phyloP scores from a whole-genome alignment of 1,284 basidiomycete species.

The Crepidotus sp. region DNA sequence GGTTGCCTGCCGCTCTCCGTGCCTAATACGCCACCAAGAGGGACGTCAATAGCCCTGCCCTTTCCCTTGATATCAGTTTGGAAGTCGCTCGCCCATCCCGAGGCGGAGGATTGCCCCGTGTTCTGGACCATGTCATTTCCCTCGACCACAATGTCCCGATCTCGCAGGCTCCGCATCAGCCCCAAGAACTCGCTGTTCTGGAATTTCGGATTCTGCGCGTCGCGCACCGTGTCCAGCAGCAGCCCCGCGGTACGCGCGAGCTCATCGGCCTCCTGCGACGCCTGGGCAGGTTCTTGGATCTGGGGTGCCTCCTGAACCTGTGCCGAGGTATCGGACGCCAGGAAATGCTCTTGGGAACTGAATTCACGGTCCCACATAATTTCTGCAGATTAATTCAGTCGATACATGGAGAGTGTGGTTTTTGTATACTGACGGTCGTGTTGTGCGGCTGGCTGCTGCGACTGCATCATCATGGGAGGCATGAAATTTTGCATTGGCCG shows the following conservation, averaged over 20 bases:
- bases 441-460: constrained; percentile 20
- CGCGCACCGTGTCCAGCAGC: constrained; percentile 60
- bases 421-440: constrained; percentile 27
- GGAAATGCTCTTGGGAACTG: constrained; percentile 41
- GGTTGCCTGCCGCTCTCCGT: neutral
- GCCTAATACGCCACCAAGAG: neutral
- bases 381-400: constrained; percentile 24
- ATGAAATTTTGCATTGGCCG: constrained; percentile 30
- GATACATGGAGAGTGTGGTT: constrained; percentile 6
- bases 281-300: constrained; percentile 22
- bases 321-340: constrained; percentile 11
- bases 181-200: constrained; percentile 81
- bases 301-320: constrained; percentile 22
- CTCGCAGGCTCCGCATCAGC: constrained; percentile 80
- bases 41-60: constrained; percentile 35
- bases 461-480: constrained; percentile 27
- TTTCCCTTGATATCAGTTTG: constrained; percentile 57
- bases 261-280: constrained; percentile 43
- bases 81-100: constrained; percentile 14
- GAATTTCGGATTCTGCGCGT: constrained; percentile 80
- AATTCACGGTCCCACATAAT: constrained; percentile 58
- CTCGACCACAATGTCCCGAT: constrained; percentile 76
- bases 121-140: constrained; percentile 71
- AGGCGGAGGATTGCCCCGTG: constrained; percentile 25
- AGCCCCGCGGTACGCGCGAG: constrained; percentile 69